Evolutionary conservation across 169 alveolate species (phyloP).

Genomic region (Cryptosporidium felis): DNA sequence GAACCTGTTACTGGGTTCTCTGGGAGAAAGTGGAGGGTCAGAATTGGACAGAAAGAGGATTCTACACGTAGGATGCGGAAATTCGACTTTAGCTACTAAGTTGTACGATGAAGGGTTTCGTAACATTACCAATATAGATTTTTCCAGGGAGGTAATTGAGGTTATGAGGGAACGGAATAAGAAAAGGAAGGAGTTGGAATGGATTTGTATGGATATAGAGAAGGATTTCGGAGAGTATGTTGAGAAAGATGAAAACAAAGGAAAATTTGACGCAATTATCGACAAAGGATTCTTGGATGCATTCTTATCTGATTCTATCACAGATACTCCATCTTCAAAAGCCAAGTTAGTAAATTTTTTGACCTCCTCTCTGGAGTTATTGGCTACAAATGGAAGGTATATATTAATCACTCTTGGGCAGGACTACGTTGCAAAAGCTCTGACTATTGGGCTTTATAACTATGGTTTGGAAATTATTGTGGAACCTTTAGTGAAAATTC

Average conservation of each 20-base stretch:
- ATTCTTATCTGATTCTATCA: not conserved
- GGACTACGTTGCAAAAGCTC: conserved; percentile 38
- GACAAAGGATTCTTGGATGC: conserved; percentile 71
- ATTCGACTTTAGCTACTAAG: conserved; percentile 83
- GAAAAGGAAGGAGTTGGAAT: conserved; percentile 67
- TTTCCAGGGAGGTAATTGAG: conserved; percentile 81
- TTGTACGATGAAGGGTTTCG: conserved; percentile 84
- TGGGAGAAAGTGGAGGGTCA: not conserved
- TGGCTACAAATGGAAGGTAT: conserved; percentile 30
- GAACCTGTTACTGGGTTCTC: not conserved
- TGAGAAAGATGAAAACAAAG: conserved; percentile 2
- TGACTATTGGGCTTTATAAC: conserved; percentile 1
- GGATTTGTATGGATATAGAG: conserved; percentile 57
- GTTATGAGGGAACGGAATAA: conserved; percentile 80
- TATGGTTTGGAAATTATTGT: not conserved
- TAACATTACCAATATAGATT: conserved; percentile 84
- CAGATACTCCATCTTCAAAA: not conserved
- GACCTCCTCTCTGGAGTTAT: not conserved
- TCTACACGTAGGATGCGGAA: conserved; percentile 88
- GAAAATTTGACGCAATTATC: conserved; percentile 32
- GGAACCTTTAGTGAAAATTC: conserved; percentile 18
- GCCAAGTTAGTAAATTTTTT: not conserved
- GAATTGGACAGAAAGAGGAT: conserved; percentile 70
- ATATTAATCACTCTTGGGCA: conserved; percentile 52
- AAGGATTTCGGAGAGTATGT: conserved; percentile 33